Evolutionary conservation across 2,329 filamentous ascomycete species (phyloP).

Genomic region (Simplicillium aogashimaense): DNA sequence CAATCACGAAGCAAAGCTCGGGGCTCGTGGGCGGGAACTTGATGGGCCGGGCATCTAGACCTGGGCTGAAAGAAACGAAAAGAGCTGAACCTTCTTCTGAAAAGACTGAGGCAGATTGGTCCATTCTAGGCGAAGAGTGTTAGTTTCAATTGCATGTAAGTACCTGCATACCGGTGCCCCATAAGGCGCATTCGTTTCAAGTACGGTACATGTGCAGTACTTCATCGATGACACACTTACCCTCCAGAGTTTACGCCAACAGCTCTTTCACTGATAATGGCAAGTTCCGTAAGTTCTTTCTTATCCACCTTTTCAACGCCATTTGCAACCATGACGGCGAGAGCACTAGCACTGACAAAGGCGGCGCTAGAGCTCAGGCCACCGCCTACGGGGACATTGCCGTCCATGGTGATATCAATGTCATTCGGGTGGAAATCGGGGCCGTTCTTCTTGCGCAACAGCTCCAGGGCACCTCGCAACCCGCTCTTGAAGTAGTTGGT

Average conservation of each 20-base stretch:
- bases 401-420: slow-evolving; percentile 85
- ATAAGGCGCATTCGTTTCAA: no score
- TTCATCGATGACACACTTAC: slow-evolving; percentile 36
- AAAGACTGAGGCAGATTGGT: slow-evolving; percentile 93
- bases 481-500: slow-evolving; percentile 98
- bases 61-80: slow-evolving; percentile 81
- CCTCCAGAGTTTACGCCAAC: slow-evolving; percentile 96
- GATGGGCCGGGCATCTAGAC: slow-evolving; percentile 65
- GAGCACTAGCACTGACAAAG: slow-evolving; percentile 80
- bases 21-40: slow-evolving; percentile 72
- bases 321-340: slow-evolving; percentile 83
- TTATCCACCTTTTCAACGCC: slow-evolving; percentile 73
- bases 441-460: slow-evolving; percentile 57
- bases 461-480: slow-evolving; percentile 67
- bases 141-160: neutral
- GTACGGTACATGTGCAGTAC: no score
- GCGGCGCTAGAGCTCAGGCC: slow-evolving; percentile 91
- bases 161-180: no score
- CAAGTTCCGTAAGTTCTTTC: slow-evolving; percentile 82
- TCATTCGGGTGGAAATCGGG: slow-evolving; percentile 50
- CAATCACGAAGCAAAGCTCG: slow-evolving; percentile 84
- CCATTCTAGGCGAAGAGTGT: slow-evolving; percentile 55
- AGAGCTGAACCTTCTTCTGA: slow-evolving; percentile 77
- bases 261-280: slow-evolving; percentile 86
- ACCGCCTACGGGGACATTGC: slow-evolving; percentile 83